These are phyloP conservation scores for Boeremia exigua DNA, from an alignment of 2,329 filamentous ascomycete species.

Conservation along the genomic window DNA sequence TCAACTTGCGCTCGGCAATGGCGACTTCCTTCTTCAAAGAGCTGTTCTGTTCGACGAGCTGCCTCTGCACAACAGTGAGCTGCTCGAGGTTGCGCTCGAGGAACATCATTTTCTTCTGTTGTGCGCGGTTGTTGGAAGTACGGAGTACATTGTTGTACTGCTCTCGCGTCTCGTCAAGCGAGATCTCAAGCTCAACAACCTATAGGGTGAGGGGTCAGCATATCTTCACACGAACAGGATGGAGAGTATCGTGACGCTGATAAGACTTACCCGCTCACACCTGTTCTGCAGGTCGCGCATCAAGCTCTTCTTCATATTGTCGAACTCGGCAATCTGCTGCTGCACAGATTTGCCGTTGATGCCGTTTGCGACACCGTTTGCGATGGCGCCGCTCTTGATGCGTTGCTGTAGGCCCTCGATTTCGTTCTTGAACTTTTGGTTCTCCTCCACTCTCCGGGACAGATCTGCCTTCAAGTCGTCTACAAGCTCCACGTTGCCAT, in stretches of 20 bases:
- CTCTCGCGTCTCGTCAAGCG: slow-evolving; percentile 93
- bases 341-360: slow-evolving; percentile 87
- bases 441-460: slow-evolving; percentile 78
- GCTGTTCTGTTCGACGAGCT: slow-evolving; percentile 93
- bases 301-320: slow-evolving; percentile 99
- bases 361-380: slow-evolving; percentile 65
- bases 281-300: slow-evolving; percentile 99
- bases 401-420: slow-evolving; percentile 80
- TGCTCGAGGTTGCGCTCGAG: slow-evolving; percentile 97
- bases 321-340: slow-evolving; percentile 98
- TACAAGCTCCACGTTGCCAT: slow-evolving; percentile 73
- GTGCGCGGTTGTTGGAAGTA: slow-evolving; percentile 95
- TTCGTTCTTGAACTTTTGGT: slow-evolving; percentile 77
- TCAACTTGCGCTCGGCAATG: slow-evolving; percentile 95
- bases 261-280: slow-evolving; percentile 75
- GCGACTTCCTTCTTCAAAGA: slow-evolving; percentile 98
- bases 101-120: slow-evolving; percentile 99
- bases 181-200: slow-evolving; percentile 96
- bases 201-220: slow-evolving; percentile 36
- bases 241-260: slow-evolving; percentile 15
- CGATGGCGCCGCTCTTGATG: slow-evolving; percentile 67
- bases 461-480: slow-evolving; percentile 80
- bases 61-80: slow-evolving; percentile 93
- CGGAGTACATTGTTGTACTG: slow-evolving; percentile 99
- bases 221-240: slow-evolving; percentile 13